Evolutionary conservation across 257 asterid genomes (phyloP).

Genomic region (Plantago elongata): DNA sequence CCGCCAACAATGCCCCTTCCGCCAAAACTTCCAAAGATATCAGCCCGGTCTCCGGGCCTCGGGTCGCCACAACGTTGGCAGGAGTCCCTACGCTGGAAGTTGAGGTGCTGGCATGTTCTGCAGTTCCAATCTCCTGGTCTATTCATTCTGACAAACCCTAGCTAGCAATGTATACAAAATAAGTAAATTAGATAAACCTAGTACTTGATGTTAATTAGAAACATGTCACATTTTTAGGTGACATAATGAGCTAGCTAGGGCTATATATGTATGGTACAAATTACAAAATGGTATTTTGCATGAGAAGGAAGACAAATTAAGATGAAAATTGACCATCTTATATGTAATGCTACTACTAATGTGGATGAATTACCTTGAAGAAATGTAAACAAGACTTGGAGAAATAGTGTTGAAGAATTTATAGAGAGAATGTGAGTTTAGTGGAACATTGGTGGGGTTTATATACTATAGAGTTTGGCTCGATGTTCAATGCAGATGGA

Average conservation of each 20-base stretch:
- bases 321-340: not conserved
- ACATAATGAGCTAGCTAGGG: no score
- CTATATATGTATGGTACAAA: no score
- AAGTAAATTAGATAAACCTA: not conserved
- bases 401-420: conserved; percentile 6
- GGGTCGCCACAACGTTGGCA: conserved; percentile 96
- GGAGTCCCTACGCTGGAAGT: conserved; percentile 86
- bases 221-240: no score
- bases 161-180: not conserved
- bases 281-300: no score
- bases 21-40: conserved; percentile 35
- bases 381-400: not conserved
- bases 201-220: no score
- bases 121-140: conserved; percentile 99
- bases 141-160: conserved; percentile 42
- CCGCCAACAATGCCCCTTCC: conserved; percentile 49
- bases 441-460: conserved; percentile 35
- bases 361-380: conserved; percentile 5
- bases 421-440: conserved; percentile 22
- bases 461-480: conserved; percentile 43
- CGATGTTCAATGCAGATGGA: conserved; percentile 42
- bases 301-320: no score
- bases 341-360: not conserved
- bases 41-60: conserved; percentile 50
- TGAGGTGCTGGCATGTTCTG: conserved; percentile 91